phyloP scores from a whole-genome alignment of 202 grass and related monocot genomes.

The Dendrocalamus latiflorus region DNA sequence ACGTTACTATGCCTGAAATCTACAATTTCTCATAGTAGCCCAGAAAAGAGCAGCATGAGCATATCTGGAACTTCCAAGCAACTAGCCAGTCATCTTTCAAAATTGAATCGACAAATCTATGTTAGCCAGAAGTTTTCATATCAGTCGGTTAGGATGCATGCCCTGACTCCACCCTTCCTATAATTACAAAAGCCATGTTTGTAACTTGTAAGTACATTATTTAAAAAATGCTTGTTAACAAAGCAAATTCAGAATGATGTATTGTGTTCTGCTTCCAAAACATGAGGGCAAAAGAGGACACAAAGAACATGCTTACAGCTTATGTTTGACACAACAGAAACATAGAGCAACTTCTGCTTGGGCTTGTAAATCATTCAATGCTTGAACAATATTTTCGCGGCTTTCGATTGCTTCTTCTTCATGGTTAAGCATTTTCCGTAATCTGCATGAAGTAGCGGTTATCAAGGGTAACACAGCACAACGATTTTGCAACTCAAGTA shows the following conservation, averaged over 20 bases:
- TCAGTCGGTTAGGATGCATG: slow-evolving; percentile 17
- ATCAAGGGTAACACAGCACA: not conserved
- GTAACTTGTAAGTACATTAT: not conserved
- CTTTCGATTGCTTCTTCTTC: slow-evolving; percentile 33
- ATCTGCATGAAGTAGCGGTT: slow-evolving; percentile 39
- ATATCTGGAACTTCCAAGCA: not conserved
- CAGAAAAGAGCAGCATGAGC: not conserved
- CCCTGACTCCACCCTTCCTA: slow-evolving; percentile 8
- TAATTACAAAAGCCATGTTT: not conserved
- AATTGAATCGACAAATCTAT: not conserved
- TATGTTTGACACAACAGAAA: slow-evolving; percentile 82
- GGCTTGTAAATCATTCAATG: slow-evolving; percentile 77
- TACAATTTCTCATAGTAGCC: not conserved
- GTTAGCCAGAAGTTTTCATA: not conserved
- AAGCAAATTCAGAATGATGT: not conserved
- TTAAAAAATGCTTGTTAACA: slow-evolving; percentile 14
- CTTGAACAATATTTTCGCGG: slow-evolving; percentile 58
- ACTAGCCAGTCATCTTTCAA: not conserved
- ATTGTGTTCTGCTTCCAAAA: not conserved
- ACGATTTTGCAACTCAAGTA: not conserved
- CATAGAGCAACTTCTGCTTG: slow-evolving; percentile 87
- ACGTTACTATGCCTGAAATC: not conserved
- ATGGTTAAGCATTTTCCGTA: slow-evolving; percentile 66
- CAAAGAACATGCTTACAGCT: slow-evolving; percentile 2
- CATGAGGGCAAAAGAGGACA: not conserved